These are phyloP conservation scores for Zasmidium citrigriseum DNA, from an alignment of 2,329 filamentous ascomycete genomes.

Conservation along the genomic window DNA sequence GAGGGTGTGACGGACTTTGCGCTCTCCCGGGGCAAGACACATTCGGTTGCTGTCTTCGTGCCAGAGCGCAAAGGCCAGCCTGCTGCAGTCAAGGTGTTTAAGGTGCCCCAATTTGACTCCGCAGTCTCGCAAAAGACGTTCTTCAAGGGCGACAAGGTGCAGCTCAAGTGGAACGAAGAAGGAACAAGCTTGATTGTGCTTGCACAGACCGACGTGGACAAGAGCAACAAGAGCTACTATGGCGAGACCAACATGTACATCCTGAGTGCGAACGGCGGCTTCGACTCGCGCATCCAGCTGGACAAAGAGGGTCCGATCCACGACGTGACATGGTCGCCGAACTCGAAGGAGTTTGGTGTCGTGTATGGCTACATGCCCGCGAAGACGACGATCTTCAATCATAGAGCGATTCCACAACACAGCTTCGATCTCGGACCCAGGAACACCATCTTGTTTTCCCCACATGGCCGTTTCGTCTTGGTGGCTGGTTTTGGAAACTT, in stretches of 20 bases:
- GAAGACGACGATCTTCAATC: constrained; percentile 97
- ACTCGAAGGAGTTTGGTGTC: constrained; percentile 95
- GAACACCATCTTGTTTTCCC: constrained; percentile 94
- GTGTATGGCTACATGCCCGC: constrained; percentile 99
- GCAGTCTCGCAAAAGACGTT: constrained; percentile 97
- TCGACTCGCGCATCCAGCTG: constrained; percentile 77
- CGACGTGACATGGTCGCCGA: constrained; percentile 97
- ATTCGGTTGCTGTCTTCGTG: constrained; percentile 91
- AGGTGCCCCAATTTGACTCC: constrained; percentile 79
- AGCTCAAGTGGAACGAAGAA: constrained; percentile 94
- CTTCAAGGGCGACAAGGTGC: constrained; percentile 98
- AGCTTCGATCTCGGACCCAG: constrained; percentile 84
- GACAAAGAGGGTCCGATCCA: constrained; percentile 98
- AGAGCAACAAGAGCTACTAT: constrained; percentile 98
- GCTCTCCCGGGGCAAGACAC: constrained; percentile 82
- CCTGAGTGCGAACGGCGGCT: constrained; percentile 84
- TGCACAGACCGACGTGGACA: constrained; percentile 96
- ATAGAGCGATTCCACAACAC: constrained; percentile 77
- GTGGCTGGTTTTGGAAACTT: constrained; percentile 97
- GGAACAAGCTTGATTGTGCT: constrained; percentile 91
- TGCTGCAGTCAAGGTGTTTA: constrained; percentile 89
- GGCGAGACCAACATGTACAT: constrained; percentile 97
- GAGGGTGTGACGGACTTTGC: constrained; percentile 91
- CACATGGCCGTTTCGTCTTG: constrained; percentile 86
- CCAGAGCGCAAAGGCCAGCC: constrained; percentile 94